These are phyloP conservation scores for Suhomyces atakaporum DNA, from an alignment of 1,139 yeast genomes.

Conservation along the genomic window DNA sequence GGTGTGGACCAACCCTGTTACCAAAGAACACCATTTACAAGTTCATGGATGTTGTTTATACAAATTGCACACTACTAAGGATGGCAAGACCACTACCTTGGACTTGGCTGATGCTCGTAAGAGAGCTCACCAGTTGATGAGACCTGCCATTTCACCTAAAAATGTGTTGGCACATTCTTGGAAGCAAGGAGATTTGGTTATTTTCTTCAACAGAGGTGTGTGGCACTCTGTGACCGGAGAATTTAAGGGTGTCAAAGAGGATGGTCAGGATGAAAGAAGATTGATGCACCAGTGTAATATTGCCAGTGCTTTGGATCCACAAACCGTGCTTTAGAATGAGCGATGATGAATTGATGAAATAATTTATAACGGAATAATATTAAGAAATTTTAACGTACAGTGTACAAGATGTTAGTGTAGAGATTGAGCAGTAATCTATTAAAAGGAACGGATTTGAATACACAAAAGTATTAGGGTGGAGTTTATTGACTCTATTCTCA, in stretches of 20 bases:
- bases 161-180: conserved; percentile 79
- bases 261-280: conserved; percentile 68
- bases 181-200: conserved; percentile 80
- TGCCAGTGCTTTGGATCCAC: conserved; percentile 77
- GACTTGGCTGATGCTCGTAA: conserved; percentile 72
- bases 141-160: conserved; percentile 80
- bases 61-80: conserved; percentile 60
- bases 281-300: conserved; percentile 93
- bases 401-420: too few relatives aligned
- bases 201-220: conserved; percentile 84
- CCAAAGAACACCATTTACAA: conserved; percentile 78
- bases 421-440: too few relatives aligned
- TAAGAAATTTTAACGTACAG: too few relatives aligned
- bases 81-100: conserved; percentile 50
- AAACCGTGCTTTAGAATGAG: conserved; percentile 9
- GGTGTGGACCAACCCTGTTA: conserved; percentile 92
- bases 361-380: neutral
- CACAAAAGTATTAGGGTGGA: too few relatives aligned
- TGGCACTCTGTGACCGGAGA: conserved; percentile 92
- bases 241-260: conserved; percentile 49
- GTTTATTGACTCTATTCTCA: too few relatives aligned
- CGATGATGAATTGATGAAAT: too few relatives aligned
- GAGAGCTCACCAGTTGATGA: conserved; percentile 68
- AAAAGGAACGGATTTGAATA: too few relatives aligned
- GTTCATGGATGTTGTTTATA: conserved; percentile 85